Evolutionary conservation across 116 monocot species (phyloP).

Genomic region (Zostera marina): DNA sequence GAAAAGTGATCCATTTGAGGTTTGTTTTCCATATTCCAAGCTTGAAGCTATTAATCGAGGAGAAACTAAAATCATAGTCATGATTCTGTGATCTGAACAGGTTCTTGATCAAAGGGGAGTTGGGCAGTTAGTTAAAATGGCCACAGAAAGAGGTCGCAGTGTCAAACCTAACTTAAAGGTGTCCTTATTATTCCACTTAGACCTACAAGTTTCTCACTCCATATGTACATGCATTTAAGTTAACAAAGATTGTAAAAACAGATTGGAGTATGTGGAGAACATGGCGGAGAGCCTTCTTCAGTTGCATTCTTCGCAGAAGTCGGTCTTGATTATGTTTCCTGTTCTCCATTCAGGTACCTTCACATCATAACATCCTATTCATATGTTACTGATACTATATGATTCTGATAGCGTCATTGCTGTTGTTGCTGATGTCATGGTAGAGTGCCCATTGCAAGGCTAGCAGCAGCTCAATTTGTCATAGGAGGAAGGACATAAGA

Average conservation of each 20-base stretch:
- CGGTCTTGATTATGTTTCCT: conserved; percentile 92
- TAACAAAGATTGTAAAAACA: conserved; percentile 7
- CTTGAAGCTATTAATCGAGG: too few species aligned
- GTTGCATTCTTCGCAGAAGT: conserved; percentile 83
- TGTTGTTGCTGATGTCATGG: conserved; percentile 5
- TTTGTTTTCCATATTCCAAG: conserved; percentile 6
- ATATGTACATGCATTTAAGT: too few species aligned
- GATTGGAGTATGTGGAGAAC: conserved; percentile 94
- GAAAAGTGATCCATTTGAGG: conserved; percentile 95
- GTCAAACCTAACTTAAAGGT: conserved; percentile 78
- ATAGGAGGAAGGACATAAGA: background rate
- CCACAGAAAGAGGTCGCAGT: conserved; percentile 70
- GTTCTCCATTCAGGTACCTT: conserved; percentile 83
- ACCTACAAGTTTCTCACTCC: too few species aligned
- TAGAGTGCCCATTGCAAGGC: conserved; percentile 91
- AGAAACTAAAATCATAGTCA: too few species aligned
- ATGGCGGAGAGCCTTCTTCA: conserved; percentile 89
- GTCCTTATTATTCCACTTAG: too few species aligned
- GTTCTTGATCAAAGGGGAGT: conserved; percentile 91
- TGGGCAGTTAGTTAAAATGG: conserved; percentile 72
- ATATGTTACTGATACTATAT: background rate
- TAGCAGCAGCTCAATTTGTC: conserved; percentile 82
- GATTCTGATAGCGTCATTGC: too few species aligned
- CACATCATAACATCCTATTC: background rate
- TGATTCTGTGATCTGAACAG: conserved; percentile 10